phyloP scores from a whole-genome alignment of 257 asterid species.

The Nicotiana tabacum region DNA sequence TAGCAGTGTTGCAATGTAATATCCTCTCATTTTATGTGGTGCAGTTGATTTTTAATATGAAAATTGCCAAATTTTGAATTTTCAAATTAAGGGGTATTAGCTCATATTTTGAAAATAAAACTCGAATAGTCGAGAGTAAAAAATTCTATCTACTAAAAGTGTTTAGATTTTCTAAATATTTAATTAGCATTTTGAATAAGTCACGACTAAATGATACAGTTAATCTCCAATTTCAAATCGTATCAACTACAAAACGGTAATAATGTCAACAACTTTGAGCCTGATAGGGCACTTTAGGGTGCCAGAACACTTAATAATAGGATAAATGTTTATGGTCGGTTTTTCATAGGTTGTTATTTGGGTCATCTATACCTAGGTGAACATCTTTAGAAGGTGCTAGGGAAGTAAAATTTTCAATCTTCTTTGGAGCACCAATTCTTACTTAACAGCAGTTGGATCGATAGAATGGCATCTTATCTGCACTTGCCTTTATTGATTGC shows the following conservation, averaged over 20 bases:
- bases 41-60: no score
- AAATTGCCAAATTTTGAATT: no score
- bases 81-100: no score
- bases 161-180: no score
- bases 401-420: not conserved
- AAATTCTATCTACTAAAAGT: no score
- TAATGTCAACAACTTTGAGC: no score
- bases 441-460: not conserved
- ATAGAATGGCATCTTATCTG: not conserved
- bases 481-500: constrained; percentile 18
- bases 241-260: not conserved
- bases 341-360: not conserved
- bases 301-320: not conserved
- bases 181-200: not conserved
- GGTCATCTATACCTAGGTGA: not conserved
- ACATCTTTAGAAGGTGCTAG: not conserved
- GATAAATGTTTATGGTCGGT: not conserved
- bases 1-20: no score
- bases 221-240: not conserved
- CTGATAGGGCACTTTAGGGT: not conserved
- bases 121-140: no score
- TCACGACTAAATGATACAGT: not conserved
- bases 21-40: no score
- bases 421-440: not conserved
- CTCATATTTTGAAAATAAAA: no score